phyloP scores from a whole-genome alignment of 495 filamentous ascomycete species.

The Aspergillus haitiensis region DNA sequence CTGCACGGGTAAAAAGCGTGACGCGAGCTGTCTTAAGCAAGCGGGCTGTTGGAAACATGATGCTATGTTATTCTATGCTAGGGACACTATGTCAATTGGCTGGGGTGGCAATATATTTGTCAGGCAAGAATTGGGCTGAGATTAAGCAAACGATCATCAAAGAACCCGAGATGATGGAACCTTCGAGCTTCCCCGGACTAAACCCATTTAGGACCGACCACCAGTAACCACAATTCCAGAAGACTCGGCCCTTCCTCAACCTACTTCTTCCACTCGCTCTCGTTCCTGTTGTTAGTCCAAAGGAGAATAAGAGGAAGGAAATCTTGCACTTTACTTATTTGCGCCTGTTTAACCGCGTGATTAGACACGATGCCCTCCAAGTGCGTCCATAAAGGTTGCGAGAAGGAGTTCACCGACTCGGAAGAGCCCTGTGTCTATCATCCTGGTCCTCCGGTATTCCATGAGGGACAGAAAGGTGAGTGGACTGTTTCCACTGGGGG shows the following conservation, averaged over 20 bases:
- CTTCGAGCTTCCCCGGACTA: constrained; percentile 50
- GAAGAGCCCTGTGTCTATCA: constrained; percentile 90
- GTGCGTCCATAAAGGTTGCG: constrained; percentile 95
- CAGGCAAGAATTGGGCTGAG: constrained; percentile 3
- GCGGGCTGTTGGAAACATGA: constrained; percentile 41
- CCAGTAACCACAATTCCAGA: neutral
- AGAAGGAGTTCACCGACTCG: constrained; percentile 79
- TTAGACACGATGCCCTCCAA: constrained; percentile 72
- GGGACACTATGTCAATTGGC: neutral
- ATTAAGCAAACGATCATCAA: constrained; percentile 7
- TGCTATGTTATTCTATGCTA: neutral
- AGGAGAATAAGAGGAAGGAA: neutral
- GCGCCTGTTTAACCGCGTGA: too few relatives aligned
- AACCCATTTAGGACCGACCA: constrained; percentile 30
- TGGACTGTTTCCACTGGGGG: constrained; percentile 36
- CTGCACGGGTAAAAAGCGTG: constrained; percentile 78
- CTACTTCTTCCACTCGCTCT: constrained; percentile 3
- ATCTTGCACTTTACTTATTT: neutral
- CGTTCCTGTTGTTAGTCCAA: neutral
- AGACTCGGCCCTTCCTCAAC: neutral
- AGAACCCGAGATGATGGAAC: constrained; percentile 36
- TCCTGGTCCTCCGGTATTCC: constrained; percentile 91
- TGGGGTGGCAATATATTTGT: neutral
- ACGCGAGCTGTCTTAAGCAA: constrained; percentile 63
- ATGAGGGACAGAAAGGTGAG: constrained; percentile 98